Conservation (phyloP, 1,139 yeast genomes). For the Pichiaceae sp. region DNA sequence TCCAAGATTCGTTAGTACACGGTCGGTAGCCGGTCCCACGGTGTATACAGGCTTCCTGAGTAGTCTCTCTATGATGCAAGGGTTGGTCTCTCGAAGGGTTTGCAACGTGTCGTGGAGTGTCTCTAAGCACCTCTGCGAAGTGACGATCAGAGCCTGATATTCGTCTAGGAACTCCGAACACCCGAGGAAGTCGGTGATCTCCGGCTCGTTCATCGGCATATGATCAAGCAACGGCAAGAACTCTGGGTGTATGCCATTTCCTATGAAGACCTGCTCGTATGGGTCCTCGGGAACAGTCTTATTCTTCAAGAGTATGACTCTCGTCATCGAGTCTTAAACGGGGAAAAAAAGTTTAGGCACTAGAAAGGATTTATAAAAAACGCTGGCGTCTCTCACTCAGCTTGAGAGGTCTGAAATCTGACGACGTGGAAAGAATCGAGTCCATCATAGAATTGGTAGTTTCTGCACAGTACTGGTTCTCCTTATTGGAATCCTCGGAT, state of each 20-base stretch:
- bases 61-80: slow-evolving; percentile 20
- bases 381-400: background rate
- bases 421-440: slow-evolving; percentile 2
- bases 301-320: slow-evolving; percentile 51
- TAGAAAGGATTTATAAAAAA: no score
- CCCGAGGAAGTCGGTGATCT: slow-evolving; percentile 34
- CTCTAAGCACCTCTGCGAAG: slow-evolving; percentile 90
- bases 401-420: slow-evolving; percentile 4
- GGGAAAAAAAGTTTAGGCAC: no score
- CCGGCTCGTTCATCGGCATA: slow-evolving; percentile 39
- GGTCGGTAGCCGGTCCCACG: slow-evolving; percentile 85
- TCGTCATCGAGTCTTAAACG: slow-evolving; percentile 6
- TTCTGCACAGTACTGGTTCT: background rate
- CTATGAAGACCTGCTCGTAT: slow-evolving; percentile 36
- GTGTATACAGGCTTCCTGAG: slow-evolving; percentile 59
- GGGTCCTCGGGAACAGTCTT: slow-evolving; percentile 59
- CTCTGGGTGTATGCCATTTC: slow-evolving; percentile 30
- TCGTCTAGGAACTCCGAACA: slow-evolving; percentile 32
- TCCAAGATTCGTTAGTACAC: slow-evolving; percentile 53
- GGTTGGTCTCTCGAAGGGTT: slow-evolving; percentile 13
- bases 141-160: slow-evolving; percentile 57
- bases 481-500: background rate
- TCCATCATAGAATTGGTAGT: background rate
- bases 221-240: slow-evolving; percentile 71
- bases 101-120: slow-evolving; percentile 45